A percentile compares a stretch with the other conserved stretches of the same genome.
Conservation (phyloP, 805 yeast species). For the Ogataea populi-albae region DNA sequence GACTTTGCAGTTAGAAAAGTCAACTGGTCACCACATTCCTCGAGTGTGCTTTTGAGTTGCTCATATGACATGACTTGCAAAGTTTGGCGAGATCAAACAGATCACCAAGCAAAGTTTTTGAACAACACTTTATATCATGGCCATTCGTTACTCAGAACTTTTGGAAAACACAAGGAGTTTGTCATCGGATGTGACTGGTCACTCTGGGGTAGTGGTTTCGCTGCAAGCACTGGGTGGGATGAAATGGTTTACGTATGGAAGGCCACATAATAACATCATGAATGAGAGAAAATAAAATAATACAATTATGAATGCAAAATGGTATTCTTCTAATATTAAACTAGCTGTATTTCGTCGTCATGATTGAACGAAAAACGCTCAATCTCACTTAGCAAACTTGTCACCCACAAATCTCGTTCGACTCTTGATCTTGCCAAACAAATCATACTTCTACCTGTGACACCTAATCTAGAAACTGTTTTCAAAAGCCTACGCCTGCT, state of each 20-base stretch:
- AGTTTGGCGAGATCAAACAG: conserved; percentile 77
- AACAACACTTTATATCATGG: conserved; percentile 47
- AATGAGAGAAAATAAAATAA: no score
- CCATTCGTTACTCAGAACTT: conserved; percentile 54
- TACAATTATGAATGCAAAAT: no score
- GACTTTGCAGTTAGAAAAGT: conserved; percentile 83
- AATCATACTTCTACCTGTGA: conserved; percentile 63
- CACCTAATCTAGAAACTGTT: conserved; percentile 55
- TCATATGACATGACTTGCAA: conserved; percentile 92
- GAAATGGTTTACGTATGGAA: conserved; percentile 92
- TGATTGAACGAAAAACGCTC: conserved; percentile 36
- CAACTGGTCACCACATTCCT: conserved; percentile 85
- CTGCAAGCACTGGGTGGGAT: conserved; percentile 94
- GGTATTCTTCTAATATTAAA: no score
- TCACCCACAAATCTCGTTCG: conserved; percentile 83
- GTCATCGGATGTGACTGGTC: conserved; percentile 95
- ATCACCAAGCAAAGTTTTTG: conserved; percentile 50
- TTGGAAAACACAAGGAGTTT: conserved; percentile 78
- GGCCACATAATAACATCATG: conserved; percentile 41
- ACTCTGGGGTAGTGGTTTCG: conserved; percentile 96
- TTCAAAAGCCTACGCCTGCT: conserved; percentile 35
- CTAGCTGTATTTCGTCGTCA: conserved; percentile 20
- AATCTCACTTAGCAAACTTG: conserved; percentile 41
- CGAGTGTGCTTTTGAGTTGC: conserved; percentile 65
- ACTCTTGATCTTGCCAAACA: conserved; percentile 80